Base-by-base conservation (phyloP, 139 green algal species). In the Micractinium sp. region DNA sequence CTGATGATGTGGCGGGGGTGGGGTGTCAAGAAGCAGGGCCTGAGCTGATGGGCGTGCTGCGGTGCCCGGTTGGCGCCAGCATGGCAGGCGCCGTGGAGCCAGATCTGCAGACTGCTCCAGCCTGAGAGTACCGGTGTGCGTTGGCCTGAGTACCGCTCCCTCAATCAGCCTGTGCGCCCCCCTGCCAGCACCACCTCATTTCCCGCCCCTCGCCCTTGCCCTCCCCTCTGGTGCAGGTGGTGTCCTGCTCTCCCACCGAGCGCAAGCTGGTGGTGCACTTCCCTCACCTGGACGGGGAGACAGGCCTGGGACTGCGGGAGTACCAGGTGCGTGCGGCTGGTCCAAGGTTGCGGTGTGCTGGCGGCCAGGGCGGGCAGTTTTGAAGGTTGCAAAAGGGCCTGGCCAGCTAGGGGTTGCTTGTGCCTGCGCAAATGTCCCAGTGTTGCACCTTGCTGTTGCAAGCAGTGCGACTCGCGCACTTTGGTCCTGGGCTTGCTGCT, bases 191-290 rank as follows among this genome's bases (percentile, higher is more conserved):
- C 33, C n/a, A 12, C 5, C 33, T 23, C 33, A 23, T 3, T 29
- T n/a, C 39, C 5, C 5, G 9, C n/a, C 74, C 29, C 69, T 5
- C 12, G 77, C 77, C 41, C 60, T 2, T 53, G 15, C 35, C 31
- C 75, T 56, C 15, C n/a, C n/a, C n/a, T n/a, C n/a, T n/a, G n/a
- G n/a, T n/a, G 36, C 85, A 89, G 85, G 73, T 89, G n/a, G 74
- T 84, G 41, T 33, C 61, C 23, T 92, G 96, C n/a, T 41, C 93
- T 27, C 39, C 87, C 33, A 33, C 19, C 5, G 41, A 80, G 4
- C 75, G 81, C 35, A 39, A 77, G 41, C 74, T 93, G 41, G 67
- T 53, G 13, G 92, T 94, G 39, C 31, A 81, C 18, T 93, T 92
- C 83, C 75, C 85, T 9, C 47, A 74, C 35, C 41, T 85, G 15